These are phyloP conservation scores for Syzygium syzygioides DNA, from an alignment of 441 rosid genomes.

Conservation along the genomic window DNA sequence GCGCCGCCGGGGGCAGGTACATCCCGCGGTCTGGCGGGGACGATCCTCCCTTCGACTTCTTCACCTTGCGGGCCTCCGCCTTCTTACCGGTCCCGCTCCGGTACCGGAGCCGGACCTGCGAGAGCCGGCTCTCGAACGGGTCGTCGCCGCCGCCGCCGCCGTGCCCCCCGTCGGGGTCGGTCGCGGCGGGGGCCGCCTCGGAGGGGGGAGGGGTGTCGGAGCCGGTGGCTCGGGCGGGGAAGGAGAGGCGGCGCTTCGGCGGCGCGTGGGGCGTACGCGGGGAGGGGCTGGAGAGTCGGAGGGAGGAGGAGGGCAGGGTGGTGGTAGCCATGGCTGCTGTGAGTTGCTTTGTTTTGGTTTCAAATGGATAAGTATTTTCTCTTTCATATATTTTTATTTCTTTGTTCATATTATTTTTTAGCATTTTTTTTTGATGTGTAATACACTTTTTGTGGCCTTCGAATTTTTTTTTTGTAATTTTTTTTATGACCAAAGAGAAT, in stretches of 20 bases:
- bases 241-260: conserved; percentile 22
- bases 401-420: not conserved
- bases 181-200: conserved; percentile 2
- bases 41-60: conserved; percentile 27
- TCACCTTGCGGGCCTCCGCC: conserved; percentile 33
- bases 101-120: conserved; percentile 53
- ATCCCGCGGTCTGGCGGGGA: conserved; percentile 22
- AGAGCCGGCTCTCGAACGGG: conserved; percentile 61
- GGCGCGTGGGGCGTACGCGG: conserved; percentile 25
- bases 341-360: not conserved
- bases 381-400: not conserved
- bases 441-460: not conserved
- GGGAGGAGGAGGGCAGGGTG: conserved; percentile 18
- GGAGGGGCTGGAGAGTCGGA: conserved; percentile 26
- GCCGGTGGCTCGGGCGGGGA: conserved; percentile 18
- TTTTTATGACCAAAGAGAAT: no score
- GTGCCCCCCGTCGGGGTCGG: not conserved
- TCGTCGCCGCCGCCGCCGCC: conserved; percentile 19
- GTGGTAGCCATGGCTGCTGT: conserved; percentile 26
- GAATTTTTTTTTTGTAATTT: not conserved
- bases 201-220: conserved; percentile 13
- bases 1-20: conserved; percentile 65
- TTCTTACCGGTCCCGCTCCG: conserved; percentile 77
- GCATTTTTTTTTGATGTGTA: not conserved
- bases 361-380: not conserved